Evolutionary conservation across 805 yeast genomes (phyloP).

Genomic region (Candida mattraensis): DNA sequence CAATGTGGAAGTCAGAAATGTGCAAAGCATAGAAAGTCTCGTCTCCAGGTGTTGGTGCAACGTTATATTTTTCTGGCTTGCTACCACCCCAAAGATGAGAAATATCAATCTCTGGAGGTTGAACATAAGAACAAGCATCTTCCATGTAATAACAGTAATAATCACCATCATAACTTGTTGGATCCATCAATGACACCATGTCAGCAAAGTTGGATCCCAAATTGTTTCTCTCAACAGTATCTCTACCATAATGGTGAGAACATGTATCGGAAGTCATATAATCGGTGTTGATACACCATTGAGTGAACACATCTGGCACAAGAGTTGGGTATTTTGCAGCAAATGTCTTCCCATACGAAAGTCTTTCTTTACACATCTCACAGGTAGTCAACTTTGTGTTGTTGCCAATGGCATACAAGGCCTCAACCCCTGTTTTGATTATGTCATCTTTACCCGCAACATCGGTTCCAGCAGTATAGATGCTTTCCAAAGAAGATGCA

Average conservation of each 20-base stretch:
- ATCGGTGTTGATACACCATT: slow-evolving; percentile 44
- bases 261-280: slow-evolving; percentile 30
- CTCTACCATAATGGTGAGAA: slow-evolving; percentile 35
- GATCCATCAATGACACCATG: slow-evolving; percentile 50
- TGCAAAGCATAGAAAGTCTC: slow-evolving; percentile 62
- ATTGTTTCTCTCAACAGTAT: slow-evolving; percentile 37
- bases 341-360: slow-evolving; percentile 38
- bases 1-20: slow-evolving; percentile 64
- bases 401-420: slow-evolving; percentile 13
- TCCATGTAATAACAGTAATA: slow-evolving; percentile 59
- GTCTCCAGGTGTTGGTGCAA: slow-evolving; percentile 38
- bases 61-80: slow-evolving; percentile 42
- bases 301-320: slow-evolving; percentile 39
- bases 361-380: slow-evolving; percentile 36
- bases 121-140: slow-evolving; percentile 54
- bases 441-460: slow-evolving; percentile 9
- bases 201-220: slow-evolving; percentile 51
- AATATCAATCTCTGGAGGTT: slow-evolving; percentile 48
- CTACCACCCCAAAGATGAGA: slow-evolving; percentile 46
- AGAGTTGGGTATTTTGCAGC: slow-evolving; percentile 41
- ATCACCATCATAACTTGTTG: slow-evolving; percentile 53
- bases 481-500: too few relatives aligned
- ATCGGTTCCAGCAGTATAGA: too few relatives aligned
- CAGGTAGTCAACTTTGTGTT: slow-evolving; percentile 26
- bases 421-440: slow-evolving; percentile 3